Base-by-base conservation (phyloP, 2,329 filamentous ascomycete species). In the Ceratocystis destructans region DNA sequence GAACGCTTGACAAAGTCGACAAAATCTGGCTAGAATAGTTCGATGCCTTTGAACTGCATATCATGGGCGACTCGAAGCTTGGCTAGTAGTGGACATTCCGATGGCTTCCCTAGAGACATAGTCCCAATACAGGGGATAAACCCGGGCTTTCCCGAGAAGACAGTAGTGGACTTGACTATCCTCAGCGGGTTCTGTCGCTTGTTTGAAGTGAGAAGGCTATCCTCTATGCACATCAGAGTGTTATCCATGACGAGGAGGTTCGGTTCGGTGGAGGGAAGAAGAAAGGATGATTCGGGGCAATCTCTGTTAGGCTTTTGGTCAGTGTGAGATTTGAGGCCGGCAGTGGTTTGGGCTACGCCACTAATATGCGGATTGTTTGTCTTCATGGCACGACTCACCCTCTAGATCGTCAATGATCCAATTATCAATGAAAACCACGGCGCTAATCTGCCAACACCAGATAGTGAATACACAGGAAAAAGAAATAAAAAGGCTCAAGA, bases 21-120 rank as follows among this genome's bases (percentile, higher is more conserved):
- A 12, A 72, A 67, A 65, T 72, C 70, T 25, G 70, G 67, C 69
- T 67, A 71, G 61, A 68, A 71, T 22, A 72, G 53, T 62, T 72
- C 70, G 28, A 72, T 61, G 41, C 69, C 70, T 37, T 64, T 59
- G 65, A 71, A 71, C 17, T 69, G 69, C 37, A 63, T 59, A 7
- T 50, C 37, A 20, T 62, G 20, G 12, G 69, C 70, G 15, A 68
- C 62, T 5, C 63, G 46, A 31, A 71, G 64, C 64, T 72, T 72
- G 20, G 44, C 68, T n/a, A 67, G 48, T n/a, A 72, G 66, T 10
- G 66, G 48, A 59, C 69, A 70, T 5, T 65, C 6, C 10, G 59
- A 61, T 2, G 69, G 63, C 3, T 59, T 61, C 12, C 71, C 70
- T 4, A 72, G 69, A 3, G 69, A 70, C 70, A 72, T 71, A 44